Evolutionary conservation across 177 flowering plant genomes (phyloP).

Genomic region (Vitis hybrid): DNA sequence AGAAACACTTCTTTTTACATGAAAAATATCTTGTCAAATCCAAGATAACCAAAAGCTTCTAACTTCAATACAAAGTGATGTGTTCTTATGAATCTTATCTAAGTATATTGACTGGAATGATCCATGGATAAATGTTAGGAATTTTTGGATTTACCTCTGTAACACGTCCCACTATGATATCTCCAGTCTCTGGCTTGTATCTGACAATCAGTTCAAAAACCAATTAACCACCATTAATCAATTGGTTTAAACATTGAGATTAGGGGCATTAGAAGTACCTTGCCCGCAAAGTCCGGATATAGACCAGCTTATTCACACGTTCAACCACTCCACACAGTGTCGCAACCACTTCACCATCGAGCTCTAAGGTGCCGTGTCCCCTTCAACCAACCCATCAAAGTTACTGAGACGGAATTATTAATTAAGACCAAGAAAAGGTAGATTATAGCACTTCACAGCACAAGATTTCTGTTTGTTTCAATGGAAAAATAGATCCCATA

Average conservation of each 20-base stretch:
- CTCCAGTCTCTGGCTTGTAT: constrained; percentile 96
- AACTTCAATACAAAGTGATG: too few species aligned
- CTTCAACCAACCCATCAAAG: constrained; percentile 30
- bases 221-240: too few species aligned
- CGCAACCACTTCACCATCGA: constrained; percentile 74
- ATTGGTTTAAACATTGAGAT: too few species aligned
- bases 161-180: constrained; percentile 90
- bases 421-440: background rate
- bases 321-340: constrained; percentile 93
- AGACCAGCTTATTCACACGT: constrained; percentile 87
- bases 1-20: too few species aligned
- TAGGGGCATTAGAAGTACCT: constrained; percentile 38
- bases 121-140: background rate
- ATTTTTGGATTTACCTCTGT: constrained; percentile 54
- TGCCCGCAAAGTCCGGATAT: constrained; percentile 72
- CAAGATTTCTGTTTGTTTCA: too few species aligned
- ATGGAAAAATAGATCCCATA: too few species aligned
- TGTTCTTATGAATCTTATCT: background rate
- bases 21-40: too few species aligned
- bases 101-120: background rate
- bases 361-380: constrained; percentile 92
- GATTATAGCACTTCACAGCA: too few species aligned
- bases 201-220: constrained; percentile 27
- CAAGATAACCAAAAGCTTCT: too few species aligned
- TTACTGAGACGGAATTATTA: background rate